Evolutionary conservation across 257 asterid species (phyloP), one percentile per base, ranked within the genome.

Genomic region (Gentiana macrophylla): DNA sequence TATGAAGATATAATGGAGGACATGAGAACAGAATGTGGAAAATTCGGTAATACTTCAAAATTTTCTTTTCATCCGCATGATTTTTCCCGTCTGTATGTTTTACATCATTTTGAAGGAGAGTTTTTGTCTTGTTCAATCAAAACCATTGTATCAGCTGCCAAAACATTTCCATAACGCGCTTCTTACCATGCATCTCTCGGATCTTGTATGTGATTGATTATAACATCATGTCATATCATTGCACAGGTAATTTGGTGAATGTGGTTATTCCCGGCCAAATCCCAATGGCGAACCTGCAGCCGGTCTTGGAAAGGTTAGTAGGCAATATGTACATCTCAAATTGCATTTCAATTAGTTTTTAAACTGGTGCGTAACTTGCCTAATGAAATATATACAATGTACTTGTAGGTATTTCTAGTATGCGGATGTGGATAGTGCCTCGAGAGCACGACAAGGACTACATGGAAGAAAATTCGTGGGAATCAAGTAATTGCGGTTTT

Each of bases 241-340:
- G 53, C 79, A 75, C 82, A 90, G 96, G 98, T 67, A 55, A 75
- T 54, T 68, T 91, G 81, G 87, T 81, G 72, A 84, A 84, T 52
- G 67, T 87, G 67, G 69, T 73, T 47, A 91, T 91, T 52, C 98
- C 98, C 95, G 98, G 32, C 98, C 95, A 49, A 69, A 62, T 55
- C 83, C 95, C 32, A 67, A 59, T 50, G 95, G 78, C 24, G 95
- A 83, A 68, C 67, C 65, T 60, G 54, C 72, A n/a, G 94, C 98
- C 9, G 98, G 98, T 60, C 82, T 85, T 43, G 98, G 98, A 65
- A 91, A 87, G 96, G 98, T 87, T 62, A 52, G 87, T 67, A 12
- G 24, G 24, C 24, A 15, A 15, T 15, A 15, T 15, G 24, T 15
- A 4, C 46, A 41, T 41, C 46, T 41, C 46, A 15, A 15, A 15